Evolutionary conservation across 192 early-diverging fungal species (phyloP).

Genomic region (Endogone sp.): DNA sequence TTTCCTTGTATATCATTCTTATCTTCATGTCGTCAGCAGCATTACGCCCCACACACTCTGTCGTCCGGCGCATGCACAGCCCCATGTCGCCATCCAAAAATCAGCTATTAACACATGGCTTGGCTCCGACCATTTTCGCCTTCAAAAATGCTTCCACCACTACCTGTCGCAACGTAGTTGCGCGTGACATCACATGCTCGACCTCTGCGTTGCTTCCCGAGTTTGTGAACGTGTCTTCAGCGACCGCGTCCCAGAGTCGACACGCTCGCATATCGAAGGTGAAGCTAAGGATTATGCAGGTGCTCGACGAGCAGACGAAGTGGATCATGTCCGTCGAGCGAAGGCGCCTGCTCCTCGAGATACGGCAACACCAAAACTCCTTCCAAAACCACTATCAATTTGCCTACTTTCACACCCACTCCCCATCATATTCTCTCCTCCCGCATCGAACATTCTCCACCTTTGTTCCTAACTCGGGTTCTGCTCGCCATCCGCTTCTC

Average conservation of each 20-base stretch:
- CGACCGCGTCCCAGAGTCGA: background rate
- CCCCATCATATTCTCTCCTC: background rate
- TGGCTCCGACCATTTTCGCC: constrained; percentile 13
- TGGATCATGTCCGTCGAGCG: too few relatives aligned
- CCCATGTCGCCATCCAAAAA: background rate
- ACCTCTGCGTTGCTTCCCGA: background rate
- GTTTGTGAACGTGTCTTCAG: background rate
- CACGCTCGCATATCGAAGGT: background rate
- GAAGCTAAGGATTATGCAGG: background rate
- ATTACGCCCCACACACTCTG: too few relatives aligned
- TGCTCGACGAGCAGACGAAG: background rate
- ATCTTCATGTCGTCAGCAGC: too few relatives aligned
- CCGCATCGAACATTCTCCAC: background rate
- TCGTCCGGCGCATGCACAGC: too few relatives aligned
- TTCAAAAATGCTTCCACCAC: constrained; percentile 4
- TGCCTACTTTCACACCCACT: background rate
- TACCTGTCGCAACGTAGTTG: constrained; percentile 3
- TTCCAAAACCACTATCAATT: too few relatives aligned
- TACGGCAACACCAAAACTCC: too few relatives aligned
- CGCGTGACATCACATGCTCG: constrained; percentile 7
- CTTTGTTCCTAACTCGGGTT: background rate
- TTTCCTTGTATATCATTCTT: too few relatives aligned
- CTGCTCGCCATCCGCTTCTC: background rate
- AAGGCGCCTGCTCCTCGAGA: too few relatives aligned
- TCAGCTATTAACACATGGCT: constrained; percentile 7